phyloP scores from a whole-genome alignment of 1,284 basidiomycete species.

The Phlebopus sp. region DNA sequence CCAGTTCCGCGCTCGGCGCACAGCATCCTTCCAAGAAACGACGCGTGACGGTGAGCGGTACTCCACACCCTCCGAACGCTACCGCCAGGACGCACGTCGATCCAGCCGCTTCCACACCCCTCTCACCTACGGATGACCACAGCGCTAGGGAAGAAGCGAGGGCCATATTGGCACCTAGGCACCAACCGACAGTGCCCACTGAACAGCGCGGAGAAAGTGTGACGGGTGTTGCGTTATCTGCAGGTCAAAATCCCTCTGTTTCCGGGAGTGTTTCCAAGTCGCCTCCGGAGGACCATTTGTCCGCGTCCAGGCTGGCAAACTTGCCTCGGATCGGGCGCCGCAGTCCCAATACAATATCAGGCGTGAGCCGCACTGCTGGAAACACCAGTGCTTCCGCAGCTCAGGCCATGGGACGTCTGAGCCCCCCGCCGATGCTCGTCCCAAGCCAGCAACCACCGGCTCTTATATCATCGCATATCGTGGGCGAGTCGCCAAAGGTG shows the following conservation, averaged over 20 bases:
- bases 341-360: slow-evolving; percentile 35
- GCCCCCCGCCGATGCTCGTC: slow-evolving; percentile 27
- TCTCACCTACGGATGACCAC: slow-evolving; percentile 64
- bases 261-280: slow-evolving; percentile 21
- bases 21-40: slow-evolving; percentile 64
- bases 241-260: slow-evolving; percentile 20
- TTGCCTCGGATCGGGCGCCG: slow-evolving; percentile 30
- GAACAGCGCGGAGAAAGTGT: slow-evolving; percentile 64
- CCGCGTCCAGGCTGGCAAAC: slow-evolving; percentile 18
- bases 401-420: slow-evolving; percentile 22
- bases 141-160: slow-evolving; percentile 58
- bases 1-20: slow-evolving; percentile 39
- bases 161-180: slow-evolving; percentile 60
- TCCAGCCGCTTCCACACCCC: slow-evolving; percentile 49
- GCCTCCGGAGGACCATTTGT: slow-evolving; percentile 30
- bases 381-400: slow-evolving; percentile 23
- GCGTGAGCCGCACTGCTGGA: slow-evolving; percentile 26
- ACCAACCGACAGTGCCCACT: slow-evolving; percentile 66
- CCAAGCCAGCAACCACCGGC: slow-evolving; percentile 21
- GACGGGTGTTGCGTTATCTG: slow-evolving; percentile 38
- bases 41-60: slow-evolving; percentile 64
- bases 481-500: slow-evolving; percentile 16
- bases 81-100: slow-evolving; percentile 45
- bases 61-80: slow-evolving; percentile 52
- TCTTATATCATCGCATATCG: slow-evolving; percentile 16